phyloP scores from a whole-genome alignment of 805 yeast species.

The Nakazawaea wyomingensis region DNA sequence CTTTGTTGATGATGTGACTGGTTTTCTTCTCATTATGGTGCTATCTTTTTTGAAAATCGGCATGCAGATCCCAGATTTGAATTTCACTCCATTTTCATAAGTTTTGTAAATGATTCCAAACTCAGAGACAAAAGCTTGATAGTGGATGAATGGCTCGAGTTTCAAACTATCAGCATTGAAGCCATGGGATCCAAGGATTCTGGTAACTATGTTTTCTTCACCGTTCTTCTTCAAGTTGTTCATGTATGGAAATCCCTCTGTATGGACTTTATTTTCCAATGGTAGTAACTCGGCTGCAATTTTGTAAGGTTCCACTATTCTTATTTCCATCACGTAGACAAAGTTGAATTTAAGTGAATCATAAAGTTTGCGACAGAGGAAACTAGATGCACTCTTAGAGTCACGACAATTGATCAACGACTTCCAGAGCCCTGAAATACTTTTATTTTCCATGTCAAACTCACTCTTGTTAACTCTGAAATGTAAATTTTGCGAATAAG shows the following conservation, averaged over 20 bases:
- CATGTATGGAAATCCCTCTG: slow-evolving; percentile 37
- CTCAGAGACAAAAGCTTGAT: slow-evolving; percentile 42
- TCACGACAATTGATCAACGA: slow-evolving; percentile 31
- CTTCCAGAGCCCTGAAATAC: slow-evolving; percentile 32
- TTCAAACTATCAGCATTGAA: slow-evolving; percentile 17
- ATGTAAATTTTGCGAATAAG: slow-evolving; percentile 46
- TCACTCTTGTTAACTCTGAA: slow-evolving; percentile 35
- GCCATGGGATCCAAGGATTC: slow-evolving; percentile 42
- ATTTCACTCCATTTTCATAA: slow-evolving; percentile 25
- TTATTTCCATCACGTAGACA: slow-evolving; percentile 46
- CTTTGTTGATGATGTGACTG: slow-evolving; percentile 3
- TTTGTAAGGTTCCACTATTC: slow-evolving; percentile 41
- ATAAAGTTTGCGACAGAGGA: slow-evolving; percentile 33
- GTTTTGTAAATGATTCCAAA: slow-evolving; percentile 43
- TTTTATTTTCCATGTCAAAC: slow-evolving; percentile 20
- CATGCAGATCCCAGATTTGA: slow-evolving; percentile 46
- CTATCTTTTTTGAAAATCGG: slow-evolving; percentile 44
- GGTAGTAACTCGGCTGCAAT: slow-evolving; percentile 42
- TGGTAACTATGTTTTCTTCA: slow-evolving; percentile 36
- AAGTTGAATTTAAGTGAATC: slow-evolving; percentile 32
- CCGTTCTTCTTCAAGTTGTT: slow-evolving; percentile 31
- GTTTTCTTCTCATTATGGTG: slow-evolving; percentile 35
- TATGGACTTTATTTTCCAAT: slow-evolving; percentile 35
- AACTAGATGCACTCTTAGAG: slow-evolving; percentile 37
- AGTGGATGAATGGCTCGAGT: slow-evolving; percentile 35